A percentile compares a stretch with the other conserved stretches of the same genome.
Evolutionary conservation across 2,329 filamentous ascomycete genomes (phyloP).

Genomic region (Sporothrix sp.): DNA sequence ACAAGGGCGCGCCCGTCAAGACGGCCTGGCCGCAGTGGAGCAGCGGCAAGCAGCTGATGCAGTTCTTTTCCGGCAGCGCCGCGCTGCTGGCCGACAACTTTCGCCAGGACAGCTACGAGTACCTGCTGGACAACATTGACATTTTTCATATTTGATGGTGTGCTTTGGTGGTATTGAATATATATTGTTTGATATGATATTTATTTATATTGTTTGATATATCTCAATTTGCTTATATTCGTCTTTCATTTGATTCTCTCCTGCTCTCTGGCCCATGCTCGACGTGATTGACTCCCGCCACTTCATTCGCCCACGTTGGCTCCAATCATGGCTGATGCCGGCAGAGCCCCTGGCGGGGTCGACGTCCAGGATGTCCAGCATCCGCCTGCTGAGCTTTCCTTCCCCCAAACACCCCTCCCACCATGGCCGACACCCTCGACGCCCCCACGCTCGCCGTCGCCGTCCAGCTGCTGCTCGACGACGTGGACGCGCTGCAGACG

Average conservation of each 20-base stretch:
- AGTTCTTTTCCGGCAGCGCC: conserved; percentile 28
- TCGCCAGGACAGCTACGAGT: conserved; percentile 20
- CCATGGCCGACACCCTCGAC: background rate
- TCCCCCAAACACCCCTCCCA: too few relatives aligned
- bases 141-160: conserved; percentile 4
- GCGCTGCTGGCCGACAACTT: conserved; percentile 23
- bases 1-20: conserved; percentile 38
- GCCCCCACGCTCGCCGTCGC: background rate
- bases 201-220: background rate
- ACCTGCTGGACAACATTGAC: conserved; percentile 18
- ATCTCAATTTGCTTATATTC: too few relatives aligned
- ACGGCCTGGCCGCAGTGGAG: conserved; percentile 35
- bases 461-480: conserved; percentile 17
- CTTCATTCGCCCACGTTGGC: too few relatives aligned
- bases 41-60: conserved; percentile 38
- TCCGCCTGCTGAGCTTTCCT: too few relatives aligned
- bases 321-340: too few relatives aligned
- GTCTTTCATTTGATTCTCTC: background rate
- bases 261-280: too few relatives aligned
- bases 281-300: too few relatives aligned
- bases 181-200: background rate
- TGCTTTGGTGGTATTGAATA: background rate
- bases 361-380: too few relatives aligned
- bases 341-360: too few relatives aligned
- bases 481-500: conserved; percentile 12